A percentile compares a stretch with the other conserved stretches of the same genome.
Evolutionary conservation across 2,329 filamentous ascomycete genomes (phyloP).

Genomic region (Ampelomyces quisqualis): DNA sequence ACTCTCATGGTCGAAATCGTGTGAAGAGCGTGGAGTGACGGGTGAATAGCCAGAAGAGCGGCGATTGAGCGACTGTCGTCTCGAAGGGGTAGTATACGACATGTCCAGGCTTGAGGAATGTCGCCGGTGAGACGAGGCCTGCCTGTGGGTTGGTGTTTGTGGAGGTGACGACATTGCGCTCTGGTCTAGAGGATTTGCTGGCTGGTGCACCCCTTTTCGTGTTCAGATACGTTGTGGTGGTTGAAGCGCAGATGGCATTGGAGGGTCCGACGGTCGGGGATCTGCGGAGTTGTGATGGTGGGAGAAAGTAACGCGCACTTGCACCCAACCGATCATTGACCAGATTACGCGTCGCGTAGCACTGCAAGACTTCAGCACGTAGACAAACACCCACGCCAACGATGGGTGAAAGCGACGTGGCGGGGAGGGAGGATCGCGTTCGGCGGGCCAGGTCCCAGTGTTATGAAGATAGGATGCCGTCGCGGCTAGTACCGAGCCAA

Average conservation of each 20-base stretch:
- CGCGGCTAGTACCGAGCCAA: constrained; percentile 18
- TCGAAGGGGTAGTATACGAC: constrained; percentile 40
- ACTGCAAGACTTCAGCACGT: not conserved
- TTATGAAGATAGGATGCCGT: constrained; percentile 18
- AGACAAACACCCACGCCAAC: not conserved
- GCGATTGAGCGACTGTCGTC: constrained; percentile 43
- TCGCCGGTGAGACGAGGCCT: constrained; percentile 41
- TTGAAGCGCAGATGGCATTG: constrained; percentile 12
- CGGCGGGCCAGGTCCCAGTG: constrained; percentile 6
- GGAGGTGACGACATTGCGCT: constrained; percentile 46
- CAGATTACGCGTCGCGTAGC: not conserved
- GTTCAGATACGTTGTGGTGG: not conserved
- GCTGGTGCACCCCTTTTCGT: not conserved
- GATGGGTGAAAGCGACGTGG: constrained; percentile 9
- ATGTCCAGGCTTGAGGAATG: constrained; percentile 47
- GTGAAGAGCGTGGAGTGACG: constrained; percentile 45
- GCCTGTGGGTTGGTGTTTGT: constrained; percentile 43
- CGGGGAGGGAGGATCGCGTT: constrained; percentile 18
- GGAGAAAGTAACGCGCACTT: constrained; percentile 11
- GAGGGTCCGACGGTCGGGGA: constrained; percentile 14
- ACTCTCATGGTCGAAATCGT: constrained; percentile 44
- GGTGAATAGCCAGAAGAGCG: constrained; percentile 50
- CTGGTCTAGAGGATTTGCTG: constrained; percentile 1
- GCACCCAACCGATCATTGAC: constrained; percentile 6
- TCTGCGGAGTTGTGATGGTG: constrained; percentile 9